Evolutionary conservation across 345 rosid genomes (phyloP).

Genomic region (Hibiscus trionum): DNA sequence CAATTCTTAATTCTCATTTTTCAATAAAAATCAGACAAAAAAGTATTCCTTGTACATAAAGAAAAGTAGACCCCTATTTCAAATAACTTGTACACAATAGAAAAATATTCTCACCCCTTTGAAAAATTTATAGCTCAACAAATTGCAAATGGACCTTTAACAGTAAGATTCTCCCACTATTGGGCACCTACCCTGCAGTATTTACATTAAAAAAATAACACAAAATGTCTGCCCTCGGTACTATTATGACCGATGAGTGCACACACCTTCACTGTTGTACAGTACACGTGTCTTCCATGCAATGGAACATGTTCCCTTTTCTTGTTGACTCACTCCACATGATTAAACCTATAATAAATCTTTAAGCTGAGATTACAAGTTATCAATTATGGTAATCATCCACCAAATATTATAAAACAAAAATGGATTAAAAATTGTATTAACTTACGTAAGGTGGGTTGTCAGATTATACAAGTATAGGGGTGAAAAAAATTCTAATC

Average conservation of each 20-base stretch:
- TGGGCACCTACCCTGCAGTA: conserved; percentile 22
- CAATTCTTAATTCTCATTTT: too few relatives aligned
- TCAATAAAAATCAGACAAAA: too few relatives aligned
- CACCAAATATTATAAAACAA: neutral
- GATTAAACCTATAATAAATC: neutral
- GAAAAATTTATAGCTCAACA: neutral
- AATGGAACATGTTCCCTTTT: neutral
- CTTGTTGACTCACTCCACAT: conserved; percentile 17
- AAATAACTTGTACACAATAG: neutral
- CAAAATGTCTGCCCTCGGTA: too few relatives aligned
- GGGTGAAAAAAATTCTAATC: too few relatives aligned
- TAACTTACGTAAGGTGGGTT: neutral
- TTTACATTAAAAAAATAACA: neutral
- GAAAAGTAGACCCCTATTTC: neutral
- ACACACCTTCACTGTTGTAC: neutral
- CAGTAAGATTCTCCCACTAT: conserved; percentile 20
- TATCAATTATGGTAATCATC: conserved; percentile 4
- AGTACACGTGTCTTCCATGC: conserved; percentile 35
- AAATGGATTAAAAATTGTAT: neutral
- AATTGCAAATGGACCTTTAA: neutral
- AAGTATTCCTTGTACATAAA: neutral
- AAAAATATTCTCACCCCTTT: neutral
- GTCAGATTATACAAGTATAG: neutral
- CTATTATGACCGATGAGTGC: neutral
- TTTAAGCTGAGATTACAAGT: neutral